A percentile compares a stretch with the other conserved stretches of the same genome.
Conservation (phyloP, 1,284 basidiomycete species). For the Papiliotrema laurentii region DNA sequence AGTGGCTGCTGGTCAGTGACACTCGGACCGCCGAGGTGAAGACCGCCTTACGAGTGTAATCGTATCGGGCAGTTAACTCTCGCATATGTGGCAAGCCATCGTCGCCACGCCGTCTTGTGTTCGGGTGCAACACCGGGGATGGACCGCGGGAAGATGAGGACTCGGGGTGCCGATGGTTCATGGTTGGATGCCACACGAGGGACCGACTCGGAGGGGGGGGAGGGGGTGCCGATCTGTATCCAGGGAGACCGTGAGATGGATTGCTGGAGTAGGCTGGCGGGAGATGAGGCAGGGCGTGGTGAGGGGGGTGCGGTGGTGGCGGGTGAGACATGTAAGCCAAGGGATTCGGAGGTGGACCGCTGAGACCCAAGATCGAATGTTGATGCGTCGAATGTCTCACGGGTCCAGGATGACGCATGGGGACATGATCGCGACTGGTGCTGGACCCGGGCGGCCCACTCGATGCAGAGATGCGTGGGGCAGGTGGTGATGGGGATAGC, state of each 20-base stretch:
- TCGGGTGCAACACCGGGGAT: neutral
- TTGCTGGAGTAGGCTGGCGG: neutral
- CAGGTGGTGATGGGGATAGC: neutral
- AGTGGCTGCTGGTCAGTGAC: constrained; percentile 11
- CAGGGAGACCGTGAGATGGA: neutral
- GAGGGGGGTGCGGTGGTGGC: too few relatives aligned
- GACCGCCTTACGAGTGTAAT: constrained; percentile 14
- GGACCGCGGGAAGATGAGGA: neutral
- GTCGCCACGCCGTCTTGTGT: constrained; percentile 1
- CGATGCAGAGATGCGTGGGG: neutral
- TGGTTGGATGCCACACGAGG: constrained; percentile 5
- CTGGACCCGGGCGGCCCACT: neutral
- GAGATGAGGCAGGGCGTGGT: too few relatives aligned
- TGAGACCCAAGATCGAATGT: too few relatives aligned
- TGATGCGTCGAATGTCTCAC: too few relatives aligned
- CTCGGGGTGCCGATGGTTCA: neutral
- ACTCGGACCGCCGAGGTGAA: constrained; percentile 2
- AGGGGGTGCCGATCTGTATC: constrained; percentile 1
- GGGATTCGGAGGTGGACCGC: too few relatives aligned
- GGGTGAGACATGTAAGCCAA: too few relatives aligned
- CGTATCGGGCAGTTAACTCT: constrained; percentile 7
- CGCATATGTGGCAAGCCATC: constrained; percentile 11
- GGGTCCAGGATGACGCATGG: neutral
- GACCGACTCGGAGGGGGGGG: neutral
- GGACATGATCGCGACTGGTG: neutral